These are phyloP conservation scores for Lepidium campestre DNA, from an alignment of 441 rosid species.

Conservation along the genomic window DNA sequence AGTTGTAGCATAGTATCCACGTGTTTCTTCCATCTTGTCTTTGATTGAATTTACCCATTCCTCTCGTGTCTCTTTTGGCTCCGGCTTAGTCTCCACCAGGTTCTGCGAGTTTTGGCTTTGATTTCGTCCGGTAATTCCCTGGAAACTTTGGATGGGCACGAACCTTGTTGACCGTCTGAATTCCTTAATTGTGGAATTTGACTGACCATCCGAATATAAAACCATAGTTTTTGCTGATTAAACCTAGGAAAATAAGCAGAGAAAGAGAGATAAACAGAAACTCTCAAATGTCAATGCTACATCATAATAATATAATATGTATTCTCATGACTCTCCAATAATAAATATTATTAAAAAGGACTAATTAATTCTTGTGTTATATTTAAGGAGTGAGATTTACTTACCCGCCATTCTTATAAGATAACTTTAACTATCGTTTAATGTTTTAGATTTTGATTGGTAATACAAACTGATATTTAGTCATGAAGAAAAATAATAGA, in stretches of 20 bases:
- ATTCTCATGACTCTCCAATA: no score
- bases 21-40: slow-evolving; percentile 57
- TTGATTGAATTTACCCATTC: slow-evolving; percentile 64
- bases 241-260: not conserved
- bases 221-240: not conserved
- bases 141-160: not conserved
- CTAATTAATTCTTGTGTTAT: no score
- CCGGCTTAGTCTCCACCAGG: slow-evolving; percentile 22
- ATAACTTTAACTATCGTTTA: no score
- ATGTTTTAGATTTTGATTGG: no score
- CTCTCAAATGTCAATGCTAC: not conserved
- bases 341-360: no score
- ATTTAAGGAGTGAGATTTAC: no score
- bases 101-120: slow-evolving; percentile 14
- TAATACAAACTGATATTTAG: no score
- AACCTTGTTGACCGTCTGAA: not conserved
- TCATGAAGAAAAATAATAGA: no score
- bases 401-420: no score
- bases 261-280: not conserved
- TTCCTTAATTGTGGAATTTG: not conserved
- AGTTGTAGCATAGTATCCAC: slow-evolving; percentile 39
- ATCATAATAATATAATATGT: no score
- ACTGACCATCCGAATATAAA: not conserved
- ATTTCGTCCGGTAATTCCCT: slow-evolving; percentile 14
- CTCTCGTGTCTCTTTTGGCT: slow-evolving; percentile 24